Evolutionary conservation across 164 flowering plant species (phyloP).

Genomic region (Magnolia changhungtana): DNA sequence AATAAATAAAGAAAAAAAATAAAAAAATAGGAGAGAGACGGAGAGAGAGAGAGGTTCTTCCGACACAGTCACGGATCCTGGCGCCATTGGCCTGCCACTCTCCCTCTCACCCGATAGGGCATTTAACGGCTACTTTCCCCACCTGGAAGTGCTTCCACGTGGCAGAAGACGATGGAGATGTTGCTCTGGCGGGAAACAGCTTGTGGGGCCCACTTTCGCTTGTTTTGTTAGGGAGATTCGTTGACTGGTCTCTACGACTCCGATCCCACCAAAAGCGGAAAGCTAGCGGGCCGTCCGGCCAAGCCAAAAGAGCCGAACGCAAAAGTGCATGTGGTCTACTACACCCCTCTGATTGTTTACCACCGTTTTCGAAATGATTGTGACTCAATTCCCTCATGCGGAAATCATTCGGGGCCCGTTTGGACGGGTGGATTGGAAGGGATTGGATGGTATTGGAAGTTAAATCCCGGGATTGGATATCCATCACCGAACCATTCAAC

Average conservation of each 20-base stretch:
- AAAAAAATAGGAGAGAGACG: not conserved
- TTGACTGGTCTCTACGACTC: not conserved
- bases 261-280: not conserved
- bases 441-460: no score
- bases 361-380: not conserved
- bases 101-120: not conserved
- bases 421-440: no score
- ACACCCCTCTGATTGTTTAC: not conserved
- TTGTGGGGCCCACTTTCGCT: not conserved
- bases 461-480: no score
- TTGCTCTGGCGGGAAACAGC: not conserved
- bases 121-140: slow-evolving; percentile 21
- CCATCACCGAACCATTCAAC: no score
- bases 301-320: not conserved
- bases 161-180: not conserved
- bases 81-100: not conserved
- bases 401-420: no score
- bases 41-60: not conserved
- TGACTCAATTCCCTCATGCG: not conserved
- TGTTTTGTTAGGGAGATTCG: slow-evolving; percentile 7
- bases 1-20: no score
- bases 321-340: not conserved
- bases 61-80: slow-evolving; percentile 17
- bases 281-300: not conserved
- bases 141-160: not conserved